Evolutionary conservation across 805 yeast genomes (phyloP).

Genomic region (Candida gorgasii): DNA sequence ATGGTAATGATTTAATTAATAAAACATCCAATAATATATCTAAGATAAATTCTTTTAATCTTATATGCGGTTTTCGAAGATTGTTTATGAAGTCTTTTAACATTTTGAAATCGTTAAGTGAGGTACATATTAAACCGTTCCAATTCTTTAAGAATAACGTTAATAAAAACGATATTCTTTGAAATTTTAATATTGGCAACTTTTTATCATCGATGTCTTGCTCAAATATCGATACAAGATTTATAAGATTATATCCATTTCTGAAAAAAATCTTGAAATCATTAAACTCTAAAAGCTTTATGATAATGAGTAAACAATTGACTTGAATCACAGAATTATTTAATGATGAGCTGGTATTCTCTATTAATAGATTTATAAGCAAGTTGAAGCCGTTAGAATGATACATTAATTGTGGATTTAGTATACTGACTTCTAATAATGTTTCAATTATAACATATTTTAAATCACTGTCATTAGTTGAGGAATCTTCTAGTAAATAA

Average conservation of each 20-base stretch:
- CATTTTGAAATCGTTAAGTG: slow-evolving; percentile 55
- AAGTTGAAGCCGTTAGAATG: slow-evolving; percentile 56
- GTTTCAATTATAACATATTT: slow-evolving; percentile 39
- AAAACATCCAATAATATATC: slow-evolving; percentile 73
- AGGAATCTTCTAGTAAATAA: slow-evolving; percentile 43
- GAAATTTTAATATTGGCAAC: slow-evolving; percentile 47
- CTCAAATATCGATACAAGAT: slow-evolving; percentile 62
- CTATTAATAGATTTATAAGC: slow-evolving; percentile 41
- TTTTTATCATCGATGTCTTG: slow-evolving; percentile 48
- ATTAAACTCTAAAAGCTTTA: slow-evolving; percentile 60
- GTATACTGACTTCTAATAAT: slow-evolving; percentile 36
- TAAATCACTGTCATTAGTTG: slow-evolving; percentile 30
- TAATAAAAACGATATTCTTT: slow-evolving; percentile 59
- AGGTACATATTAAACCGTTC: slow-evolving; percentile 71
- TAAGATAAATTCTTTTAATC: slow-evolving; percentile 60
- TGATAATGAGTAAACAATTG: slow-evolving; percentile 34
- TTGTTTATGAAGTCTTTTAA: slow-evolving; percentile 61
- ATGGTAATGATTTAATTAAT: slow-evolving; percentile 57
- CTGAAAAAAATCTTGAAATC: slow-evolving; percentile 53
- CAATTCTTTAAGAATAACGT: slow-evolving; percentile 65
- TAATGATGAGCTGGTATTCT: slow-evolving; percentile 41
- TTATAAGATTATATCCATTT: slow-evolving; percentile 62
- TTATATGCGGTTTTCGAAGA: slow-evolving; percentile 56
- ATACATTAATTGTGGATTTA: slow-evolving; percentile 45
- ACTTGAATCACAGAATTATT: slow-evolving; percentile 39